phyloP scores from a whole-genome alignment of 148 eudicot genomes.

The Dysphania ambrosioides region DNA sequence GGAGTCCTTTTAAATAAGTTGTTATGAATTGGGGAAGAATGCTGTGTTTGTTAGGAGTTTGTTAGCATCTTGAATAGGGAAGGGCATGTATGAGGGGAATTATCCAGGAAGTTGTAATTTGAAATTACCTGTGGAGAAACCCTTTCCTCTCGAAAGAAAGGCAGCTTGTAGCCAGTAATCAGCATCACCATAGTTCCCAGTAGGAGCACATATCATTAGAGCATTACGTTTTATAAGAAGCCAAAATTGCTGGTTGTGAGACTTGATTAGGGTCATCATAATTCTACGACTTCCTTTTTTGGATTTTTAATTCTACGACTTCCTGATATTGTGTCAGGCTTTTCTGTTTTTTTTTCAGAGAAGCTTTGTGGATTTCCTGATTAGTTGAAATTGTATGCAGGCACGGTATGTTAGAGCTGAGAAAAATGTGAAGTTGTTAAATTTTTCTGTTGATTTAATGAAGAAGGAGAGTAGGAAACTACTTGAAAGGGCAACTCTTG shows the following conservation, averaged over 20 bases:
- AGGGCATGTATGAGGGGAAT: no score
- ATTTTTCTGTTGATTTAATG: constrained; percentile 72
- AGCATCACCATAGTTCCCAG: no score
- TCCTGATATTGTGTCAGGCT: background rate
- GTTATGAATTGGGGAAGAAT: no score
- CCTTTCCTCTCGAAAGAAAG: no score
- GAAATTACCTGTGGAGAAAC: no score
- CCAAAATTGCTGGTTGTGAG: background rate
- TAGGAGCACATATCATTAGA: background rate
- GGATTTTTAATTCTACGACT: background rate
- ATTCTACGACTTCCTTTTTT: no score
- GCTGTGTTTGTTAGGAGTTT: no score
- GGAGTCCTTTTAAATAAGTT: no score
- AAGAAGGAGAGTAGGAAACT: constrained; percentile 83
- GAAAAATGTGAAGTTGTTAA: constrained; percentile 59
- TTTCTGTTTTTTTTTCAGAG: constrained; percentile 2
- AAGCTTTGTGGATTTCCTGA: background rate
- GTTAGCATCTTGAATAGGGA: no score
- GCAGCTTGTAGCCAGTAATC: no score
- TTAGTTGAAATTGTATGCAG: constrained; percentile 36
- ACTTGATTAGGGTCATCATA: background rate
- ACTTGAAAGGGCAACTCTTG: constrained; percentile 78
- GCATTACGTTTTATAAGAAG: background rate
- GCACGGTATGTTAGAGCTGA: constrained; percentile 74
- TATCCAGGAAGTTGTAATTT: no score